Evolutionary conservation across 2,329 filamentous ascomycete species (phyloP), one percentile per base, ranked within the genome.

Genomic region (Xylaria sp.): DNA sequence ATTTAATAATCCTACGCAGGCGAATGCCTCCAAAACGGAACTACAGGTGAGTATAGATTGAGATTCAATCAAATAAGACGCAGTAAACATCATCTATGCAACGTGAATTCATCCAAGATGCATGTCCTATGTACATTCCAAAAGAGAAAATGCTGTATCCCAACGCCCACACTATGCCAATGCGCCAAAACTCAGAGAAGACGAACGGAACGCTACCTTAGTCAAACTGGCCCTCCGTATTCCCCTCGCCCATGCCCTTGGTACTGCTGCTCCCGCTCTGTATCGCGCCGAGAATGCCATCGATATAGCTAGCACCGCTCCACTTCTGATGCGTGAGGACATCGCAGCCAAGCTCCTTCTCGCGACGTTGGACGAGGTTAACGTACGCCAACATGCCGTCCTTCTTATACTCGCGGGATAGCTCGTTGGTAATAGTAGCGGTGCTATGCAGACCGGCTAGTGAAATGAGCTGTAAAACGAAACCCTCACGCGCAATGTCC

Each of bases 341-440:
- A 75, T 97, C 94, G 66, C 93, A 94, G 15, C 92, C 92, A 1
- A 95, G 82, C 72, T 97, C 94, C 85, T 97, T 97, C 82, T 99
- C 96, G 45, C 90, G 86, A 60, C 89, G 86, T 81, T 99, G 96
- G 45, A 99, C 90, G 0, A 97, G 83, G 67, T 97, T 92, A n/a
- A 98, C 96, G 77, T 99, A 99, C 0, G 96, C 95, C 76, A 96
- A 86, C 96, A 99, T 99, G 63, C 96, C 96, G 63, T 97, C 92
- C 15, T 90, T 87, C 83, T 93, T 97, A 84, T 97, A 99, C 7
- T 85, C 87, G 67, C 88, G 88, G 10, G 93, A 91, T 20, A 99
- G 85, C 82, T 97, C 93, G 66, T 90, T 86, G 20, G 87, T 87
- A 57, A 88, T 86, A 18, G 87, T 86, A 4, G 89, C 89, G 46